Conservation (phyloP, 2,329 filamentous ascomycete genomes). For the Teratosphaeria pseudoeucalypti region DNA sequence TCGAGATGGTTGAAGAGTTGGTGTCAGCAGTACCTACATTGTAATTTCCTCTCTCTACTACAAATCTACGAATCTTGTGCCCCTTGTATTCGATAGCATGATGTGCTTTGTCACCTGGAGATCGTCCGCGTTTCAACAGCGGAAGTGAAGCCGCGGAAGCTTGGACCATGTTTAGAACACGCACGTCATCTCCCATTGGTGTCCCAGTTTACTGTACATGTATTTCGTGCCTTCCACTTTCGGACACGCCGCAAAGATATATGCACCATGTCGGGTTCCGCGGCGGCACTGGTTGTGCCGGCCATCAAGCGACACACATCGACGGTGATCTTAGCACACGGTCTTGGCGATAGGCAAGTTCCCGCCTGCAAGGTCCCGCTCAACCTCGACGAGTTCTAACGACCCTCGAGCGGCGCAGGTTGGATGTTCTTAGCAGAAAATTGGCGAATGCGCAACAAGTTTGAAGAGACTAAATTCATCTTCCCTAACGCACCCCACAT, state of each 20-base stretch:
- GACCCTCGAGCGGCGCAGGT: constrained; percentile 46
- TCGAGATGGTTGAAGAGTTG: background rate
- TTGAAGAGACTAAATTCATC: constrained; percentile 86
- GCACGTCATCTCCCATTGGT: background rate
- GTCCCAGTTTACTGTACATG: background rate
- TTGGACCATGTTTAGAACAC: background rate
- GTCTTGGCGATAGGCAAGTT: constrained; percentile 63
- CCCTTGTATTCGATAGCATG: background rate
- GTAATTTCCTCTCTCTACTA: background rate
- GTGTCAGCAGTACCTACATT: background rate
- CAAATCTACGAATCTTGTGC: background rate
- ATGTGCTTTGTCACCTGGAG: background rate
- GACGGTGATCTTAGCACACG: constrained; percentile 89
- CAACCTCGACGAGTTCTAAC: background rate
- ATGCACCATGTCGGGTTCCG: constrained; percentile 29
- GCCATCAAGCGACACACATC: constrained; percentile 78
- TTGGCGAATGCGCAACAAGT: constrained; percentile 68
- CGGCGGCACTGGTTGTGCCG: constrained; percentile 57
- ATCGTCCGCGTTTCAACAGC: background rate
- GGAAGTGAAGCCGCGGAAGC: background rate
- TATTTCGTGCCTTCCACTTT: background rate
- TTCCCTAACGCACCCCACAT: constrained; percentile 71
- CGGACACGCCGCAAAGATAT: background rate
- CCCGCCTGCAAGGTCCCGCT: background rate
- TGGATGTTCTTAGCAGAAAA: constrained; percentile 77